Percentiles rank a stretch among this genome's conserved stretches.
These are phyloP conservation scores for Pezicula radicicola DNA, from an alignment of 2,329 filamentous ascomycete genomes.

Conservation along the genomic window DNA sequence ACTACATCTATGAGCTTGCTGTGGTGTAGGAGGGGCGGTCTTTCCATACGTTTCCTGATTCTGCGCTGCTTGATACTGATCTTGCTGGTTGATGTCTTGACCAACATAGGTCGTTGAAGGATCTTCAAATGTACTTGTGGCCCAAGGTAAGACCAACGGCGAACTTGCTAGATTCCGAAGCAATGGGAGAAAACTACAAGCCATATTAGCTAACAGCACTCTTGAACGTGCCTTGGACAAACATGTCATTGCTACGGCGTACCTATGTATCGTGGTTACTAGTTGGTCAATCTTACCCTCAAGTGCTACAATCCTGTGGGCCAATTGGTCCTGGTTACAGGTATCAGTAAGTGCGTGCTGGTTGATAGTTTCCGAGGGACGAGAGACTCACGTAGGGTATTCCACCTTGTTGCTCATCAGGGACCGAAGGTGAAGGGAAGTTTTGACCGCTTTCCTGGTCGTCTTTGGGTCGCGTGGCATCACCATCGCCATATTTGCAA, in stretches of 20 bases:
- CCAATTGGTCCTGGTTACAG: background rate
- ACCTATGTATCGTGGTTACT: background rate
- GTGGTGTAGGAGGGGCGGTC: background rate
- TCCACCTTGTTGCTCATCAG: background rate
- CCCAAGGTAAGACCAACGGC: background rate
- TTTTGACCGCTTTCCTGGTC: background rate
- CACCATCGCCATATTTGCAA: conserved; percentile 1
- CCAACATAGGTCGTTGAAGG: background rate
- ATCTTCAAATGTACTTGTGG: background rate
- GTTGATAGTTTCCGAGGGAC: background rate
- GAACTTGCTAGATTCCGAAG: background rate
- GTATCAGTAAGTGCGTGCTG: conserved; percentile 1
- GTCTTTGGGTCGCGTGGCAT: background rate
- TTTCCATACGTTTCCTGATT: background rate
- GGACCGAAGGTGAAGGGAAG: background rate
- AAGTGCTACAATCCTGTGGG: background rate
- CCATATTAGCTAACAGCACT: too few relatives aligned
- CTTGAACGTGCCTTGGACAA: background rate
- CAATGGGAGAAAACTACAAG: background rate
- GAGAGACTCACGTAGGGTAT: background rate
- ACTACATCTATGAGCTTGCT: background rate
- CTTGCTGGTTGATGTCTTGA: background rate
- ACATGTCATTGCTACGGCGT: background rate
- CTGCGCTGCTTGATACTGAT: background rate
- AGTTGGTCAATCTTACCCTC: background rate